A percentile compares a stretch with the other conserved stretches of the same genome.
phyloP scores from a whole-genome alignment of 1,284 basidiomycete species.

The Ustanciosporium gigantosporum region DNA sequence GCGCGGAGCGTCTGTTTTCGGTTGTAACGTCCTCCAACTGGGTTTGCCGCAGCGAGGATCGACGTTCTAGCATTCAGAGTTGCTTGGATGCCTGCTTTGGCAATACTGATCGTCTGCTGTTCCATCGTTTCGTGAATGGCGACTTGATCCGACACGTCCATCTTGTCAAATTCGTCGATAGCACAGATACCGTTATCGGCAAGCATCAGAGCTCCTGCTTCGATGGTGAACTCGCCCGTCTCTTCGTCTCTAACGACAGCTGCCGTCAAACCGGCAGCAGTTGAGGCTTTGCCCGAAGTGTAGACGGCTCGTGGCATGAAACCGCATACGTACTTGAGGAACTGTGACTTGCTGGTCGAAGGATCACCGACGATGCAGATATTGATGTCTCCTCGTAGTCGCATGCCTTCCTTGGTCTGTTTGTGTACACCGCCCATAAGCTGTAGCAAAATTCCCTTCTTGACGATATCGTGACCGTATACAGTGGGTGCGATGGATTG shows the following conservation, averaged over 20 bases:
- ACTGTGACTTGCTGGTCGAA: slow-evolving; percentile 95
- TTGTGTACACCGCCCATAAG: slow-evolving; percentile 99
- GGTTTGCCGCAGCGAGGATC: slow-evolving; percentile 97
- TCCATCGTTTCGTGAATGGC: slow-evolving; percentile 99
- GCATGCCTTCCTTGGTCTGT: slow-evolving; percentile 91
- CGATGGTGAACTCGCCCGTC: slow-evolving; percentile 98
- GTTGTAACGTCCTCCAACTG: slow-evolving; percentile 93
- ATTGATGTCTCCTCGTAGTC: slow-evolving; percentile 95
- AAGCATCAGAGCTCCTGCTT: slow-evolving; percentile 92
- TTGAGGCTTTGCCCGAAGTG: slow-evolving; percentile 97
- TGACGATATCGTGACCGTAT: slow-evolving; percentile 70
- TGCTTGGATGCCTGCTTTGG: slow-evolving; percentile 98
- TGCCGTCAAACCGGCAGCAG: slow-evolving; percentile 96
- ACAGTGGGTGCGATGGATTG: slow-evolving; percentile 96
- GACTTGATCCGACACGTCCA: slow-evolving; percentile 97
- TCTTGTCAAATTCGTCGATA: slow-evolving; percentile 99
- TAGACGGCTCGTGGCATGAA: slow-evolving; percentile 98
- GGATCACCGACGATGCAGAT: slow-evolving; percentile 98
- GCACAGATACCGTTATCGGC: slow-evolving; percentile 99
- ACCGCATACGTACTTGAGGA: slow-evolving; percentile 99
- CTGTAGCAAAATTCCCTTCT: slow-evolving; percentile 95
- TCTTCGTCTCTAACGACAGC: slow-evolving; percentile 98
- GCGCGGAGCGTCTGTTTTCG: slow-evolving; percentile 87
- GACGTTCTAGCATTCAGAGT: slow-evolving; percentile 97
- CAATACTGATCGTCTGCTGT: slow-evolving; percentile 99